Base-by-base conservation (phyloP, 257 asterid species). In the Primulina huaijiensis region DNA sequence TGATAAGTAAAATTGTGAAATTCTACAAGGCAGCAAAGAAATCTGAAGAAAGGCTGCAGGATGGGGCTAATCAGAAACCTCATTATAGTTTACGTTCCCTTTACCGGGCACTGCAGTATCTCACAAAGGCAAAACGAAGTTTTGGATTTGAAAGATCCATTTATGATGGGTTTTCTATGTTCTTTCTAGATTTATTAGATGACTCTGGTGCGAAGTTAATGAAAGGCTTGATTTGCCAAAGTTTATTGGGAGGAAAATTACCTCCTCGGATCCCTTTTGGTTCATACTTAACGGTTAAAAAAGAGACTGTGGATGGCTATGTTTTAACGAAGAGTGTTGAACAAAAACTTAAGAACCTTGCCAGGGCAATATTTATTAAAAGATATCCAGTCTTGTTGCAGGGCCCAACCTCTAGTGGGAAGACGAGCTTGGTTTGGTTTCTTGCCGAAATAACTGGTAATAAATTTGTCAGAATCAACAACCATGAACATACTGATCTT, bases 401-500 rank as follows among this genome's bases (percentile, higher is more conserved):
- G 82, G 99, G 99, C 27, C 99, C 97, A 56, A 93, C 99, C 2
- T 93, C 99, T 73, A 93, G 99, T 81, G 99, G 99, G 64, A 93
- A 93, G 82, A 93, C 99, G 64, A 93, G 99, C 84, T 89, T 93
- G 72, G 96, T 93, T 71, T 75, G 85, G 84, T 87, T 74, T 88
- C 92, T 93, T 76, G 96, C 99, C 40, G 78, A 84, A 57, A 74
- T 66, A 68, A 89, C 96, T 68, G 96, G 92, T 74, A 94, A 84
- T 74, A 85, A 93, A 66, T 90, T 93, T 85, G 91, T 93, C 53
- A 81, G 99, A 76, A 89, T 93, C 63, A 93, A 93, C 74, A 93
- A 93, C 73, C 99, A 93, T 67, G 99, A 93, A 33, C 96, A 93
- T 58, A 93, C 99, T 72, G 99, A 93, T 84, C 91, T 93, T 56